A percentile compares a stretch with the other conserved stretches of the same genome.
phyloP scores from a whole-genome alignment of 2,329 filamentous ascomycete species.

The Alternaria conjuncta region DNA sequence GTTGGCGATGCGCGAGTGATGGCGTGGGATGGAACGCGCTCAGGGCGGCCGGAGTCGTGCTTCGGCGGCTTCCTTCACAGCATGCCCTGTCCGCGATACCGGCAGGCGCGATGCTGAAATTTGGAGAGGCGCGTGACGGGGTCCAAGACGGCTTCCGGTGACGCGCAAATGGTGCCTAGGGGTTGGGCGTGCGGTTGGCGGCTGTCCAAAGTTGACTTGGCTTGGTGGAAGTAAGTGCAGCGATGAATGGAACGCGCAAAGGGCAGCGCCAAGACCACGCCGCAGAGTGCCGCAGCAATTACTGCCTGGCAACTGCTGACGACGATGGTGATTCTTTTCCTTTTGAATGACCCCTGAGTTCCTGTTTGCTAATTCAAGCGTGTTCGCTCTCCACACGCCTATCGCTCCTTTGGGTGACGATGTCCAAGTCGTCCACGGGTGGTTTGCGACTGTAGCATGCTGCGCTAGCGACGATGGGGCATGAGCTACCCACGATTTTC shows the following conservation, averaged over 20 bases:
- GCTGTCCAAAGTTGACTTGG: conserved; percentile 24
- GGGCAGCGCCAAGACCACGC: conserved; percentile 29
- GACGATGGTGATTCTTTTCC: not conserved
- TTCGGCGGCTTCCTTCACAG: conserved; percentile 20
- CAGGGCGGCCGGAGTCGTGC: conserved; percentile 33
- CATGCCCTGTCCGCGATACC: conserved; percentile 12
- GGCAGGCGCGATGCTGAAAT: conserved; percentile 1
- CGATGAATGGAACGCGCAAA: conserved; percentile 31
- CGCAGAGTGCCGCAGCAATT: conserved; percentile 14
- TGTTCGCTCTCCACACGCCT: not conserved
- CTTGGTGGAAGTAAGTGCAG: conserved; percentile 31
- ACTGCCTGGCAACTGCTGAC: not conserved
- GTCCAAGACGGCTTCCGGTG: not conserved
- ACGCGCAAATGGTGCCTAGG: conserved; percentile 21
- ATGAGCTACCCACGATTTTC: conserved; percentile 19
- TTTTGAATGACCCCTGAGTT: fast-evolving
- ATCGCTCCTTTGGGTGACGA: not conserved
- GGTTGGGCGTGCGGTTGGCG: conserved; percentile 20
- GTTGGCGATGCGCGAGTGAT: conserved; percentile 44
- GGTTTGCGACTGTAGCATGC: not conserved
- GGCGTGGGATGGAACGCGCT: conserved; percentile 43
- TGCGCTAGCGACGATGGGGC: conserved; percentile 18
- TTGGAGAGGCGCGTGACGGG: not conserved
- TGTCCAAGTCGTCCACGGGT: not conserved
- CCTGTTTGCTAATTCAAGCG: not conserved